Evolutionary conservation across 1,139 yeast genomes (phyloP).

Genomic region (Pichia sp.): DNA sequence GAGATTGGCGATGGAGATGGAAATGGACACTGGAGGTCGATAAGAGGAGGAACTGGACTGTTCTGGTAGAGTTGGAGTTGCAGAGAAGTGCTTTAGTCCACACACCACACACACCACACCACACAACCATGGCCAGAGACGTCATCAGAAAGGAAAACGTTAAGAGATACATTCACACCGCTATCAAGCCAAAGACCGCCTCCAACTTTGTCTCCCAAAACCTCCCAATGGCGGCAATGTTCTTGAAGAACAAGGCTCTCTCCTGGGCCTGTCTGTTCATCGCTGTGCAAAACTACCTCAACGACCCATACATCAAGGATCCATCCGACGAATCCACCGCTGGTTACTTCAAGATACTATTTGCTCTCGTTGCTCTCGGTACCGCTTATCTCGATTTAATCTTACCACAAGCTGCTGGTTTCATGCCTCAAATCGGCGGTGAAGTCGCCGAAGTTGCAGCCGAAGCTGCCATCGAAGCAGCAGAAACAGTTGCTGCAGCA

Average conservation of each 20-base stretch:
- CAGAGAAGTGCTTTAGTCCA: no score
- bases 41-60: no score
- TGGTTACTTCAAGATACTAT: conserved; percentile 27
- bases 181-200: conserved; percentile 49
- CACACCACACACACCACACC: no score
- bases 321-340: conserved; percentile 28
- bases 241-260: conserved; percentile 48
- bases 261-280: conserved; percentile 52
- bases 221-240: conserved; percentile 66
- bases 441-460: conserved; percentile 13
- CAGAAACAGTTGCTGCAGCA: neutral
- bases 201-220: conserved; percentile 51
- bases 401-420: conserved; percentile 29
- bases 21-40: no score
- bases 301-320: conserved; percentile 32
- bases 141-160: conserved; percentile 31
- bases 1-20: no score
- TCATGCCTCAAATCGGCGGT: conserved; percentile 11
- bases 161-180: conserved; percentile 44
- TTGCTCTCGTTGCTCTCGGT: conserved; percentile 30
- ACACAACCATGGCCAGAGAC: conserved; percentile 28
- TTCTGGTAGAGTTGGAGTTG: no score
- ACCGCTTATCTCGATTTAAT: conserved; percentile 33
- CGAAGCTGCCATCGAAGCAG: neutral
- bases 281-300: conserved; percentile 47